Conservation (phyloP, 192 early-diverging fungal species). For the Rhizophagus clarus region DNA sequence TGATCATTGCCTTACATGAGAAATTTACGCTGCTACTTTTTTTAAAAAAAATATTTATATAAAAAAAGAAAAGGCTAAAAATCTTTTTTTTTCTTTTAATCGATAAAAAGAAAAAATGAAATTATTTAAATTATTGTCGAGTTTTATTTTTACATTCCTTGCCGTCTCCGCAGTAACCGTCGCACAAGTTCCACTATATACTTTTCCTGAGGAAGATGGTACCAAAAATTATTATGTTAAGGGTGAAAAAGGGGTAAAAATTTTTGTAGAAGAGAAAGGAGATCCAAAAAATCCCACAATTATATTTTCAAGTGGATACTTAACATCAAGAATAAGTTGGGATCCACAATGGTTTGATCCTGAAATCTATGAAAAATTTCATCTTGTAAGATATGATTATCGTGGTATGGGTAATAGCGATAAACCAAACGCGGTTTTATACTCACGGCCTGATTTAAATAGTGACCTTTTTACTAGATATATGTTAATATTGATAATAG, state of each 20-base stretch:
- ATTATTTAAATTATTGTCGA: too few relatives aligned
- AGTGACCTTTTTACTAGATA: background rate
- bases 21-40: too few relatives aligned
- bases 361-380: background rate
- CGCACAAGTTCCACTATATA: background rate
- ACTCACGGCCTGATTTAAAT: background rate
- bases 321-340: background rate
- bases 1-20: too few relatives aligned
- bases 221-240: background rate
- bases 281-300: background rate
- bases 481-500: background rate
- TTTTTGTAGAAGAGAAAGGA: background rate
- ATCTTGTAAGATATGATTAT: constrained; percentile 1
- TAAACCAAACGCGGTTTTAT: background rate
- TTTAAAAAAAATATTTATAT: too few relatives aligned
- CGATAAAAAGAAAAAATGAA: too few relatives aligned
- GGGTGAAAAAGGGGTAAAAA: background rate
- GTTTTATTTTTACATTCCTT: background rate
- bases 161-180: background rate
- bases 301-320: background rate
- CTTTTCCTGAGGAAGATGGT: background rate
- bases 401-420: background rate
- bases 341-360: background rate
- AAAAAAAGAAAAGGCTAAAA: too few relatives aligned
- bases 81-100: too few relatives aligned